Evolutionary conservation across 1,139 yeast species (phyloP), one percentile per base, ranked within the genome.

Genomic region (Suhomyces panamericanus): DNA sequence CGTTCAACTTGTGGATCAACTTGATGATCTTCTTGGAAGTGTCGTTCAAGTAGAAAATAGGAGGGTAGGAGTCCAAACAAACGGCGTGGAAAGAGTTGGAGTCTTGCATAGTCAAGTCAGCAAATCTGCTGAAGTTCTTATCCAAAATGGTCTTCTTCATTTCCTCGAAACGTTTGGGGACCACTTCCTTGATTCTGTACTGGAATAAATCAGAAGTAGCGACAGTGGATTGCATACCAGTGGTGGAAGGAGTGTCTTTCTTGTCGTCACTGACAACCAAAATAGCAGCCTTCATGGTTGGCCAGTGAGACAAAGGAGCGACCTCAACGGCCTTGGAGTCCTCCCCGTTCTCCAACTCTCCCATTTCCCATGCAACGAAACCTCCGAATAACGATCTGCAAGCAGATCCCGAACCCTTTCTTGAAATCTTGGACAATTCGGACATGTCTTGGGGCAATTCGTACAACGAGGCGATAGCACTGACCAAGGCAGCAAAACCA

Each of bases 321-420:
- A 93, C 80, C 69, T 89, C 90, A 28, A 89, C 95, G 2, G 99
- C 99, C 60, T 83, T 83, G 16, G 97, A 90, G 67, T 93, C 99
- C 40, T 79, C 74, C 8, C 99, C 99, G 58, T 89, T 85, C 0
- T 54, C 69, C 47, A 62, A 52, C 2, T 57, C 53, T 44, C 99
- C 99, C 97, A 90, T 91, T 66, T 93, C 96, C 99, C 99, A 93
- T 4, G 98, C 98, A 13, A 93, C 99, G 63, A 83, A 93, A 7
- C 99, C 99, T 39, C 99, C 99, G 66, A 88, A 89, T 48, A 93
- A 74, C 11, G 98, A 93, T 65, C 99, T 80, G 67, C 99, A 93
- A 9, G 99, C 99, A 12, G 97, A 89, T 2, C 99, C 99, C 13
- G 97, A 89, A 16, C 99, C 99, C 67, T 90, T 93, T 67, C 99